Percentiles rank a stretch among this genome's conserved stretches.
These are phyloP conservation scores for Paramecium bursaria DNA, from an alignment of 73 alveolate species.

Conservation along the genomic window DNA sequence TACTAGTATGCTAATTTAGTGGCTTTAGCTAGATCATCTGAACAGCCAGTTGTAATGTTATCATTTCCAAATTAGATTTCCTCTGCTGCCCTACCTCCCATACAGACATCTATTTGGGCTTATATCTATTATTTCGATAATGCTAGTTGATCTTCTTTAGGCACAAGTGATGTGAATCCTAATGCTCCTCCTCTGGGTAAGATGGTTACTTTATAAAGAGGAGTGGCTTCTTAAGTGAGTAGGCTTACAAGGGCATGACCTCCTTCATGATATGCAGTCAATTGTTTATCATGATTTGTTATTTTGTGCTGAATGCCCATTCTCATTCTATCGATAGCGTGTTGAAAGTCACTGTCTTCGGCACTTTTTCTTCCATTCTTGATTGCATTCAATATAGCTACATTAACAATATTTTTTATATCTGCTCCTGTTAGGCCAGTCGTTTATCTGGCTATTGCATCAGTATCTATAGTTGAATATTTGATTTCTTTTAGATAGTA, in stretches of 20 bases:
- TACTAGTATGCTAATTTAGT: slow-evolving; percentile 65
- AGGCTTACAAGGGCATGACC: slow-evolving; percentile 87
- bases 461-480: slow-evolving; percentile 73
- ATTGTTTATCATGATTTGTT: slow-evolving; percentile 79
- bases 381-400: slow-evolving; percentile 84
- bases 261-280: slow-evolving; percentile 90
- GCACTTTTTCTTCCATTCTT: slow-evolving; percentile 63
- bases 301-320: slow-evolving; percentile 85
- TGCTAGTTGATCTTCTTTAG: slow-evolving; percentile 55
- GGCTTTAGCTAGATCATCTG: slow-evolving; percentile 63
- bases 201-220: slow-evolving; percentile 67
- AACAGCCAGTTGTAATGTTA: slow-evolving; percentile 66
- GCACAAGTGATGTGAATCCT: slow-evolving; percentile 69
- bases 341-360: slow-evolving; percentile 72
- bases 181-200: slow-evolving; percentile 70
- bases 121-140: slow-evolving; percentile 34
- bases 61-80: slow-evolving; percentile 67
- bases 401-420: slow-evolving; percentile 79
- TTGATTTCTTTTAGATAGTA: slow-evolving; percentile 79
- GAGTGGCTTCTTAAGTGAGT: slow-evolving; percentile 61
- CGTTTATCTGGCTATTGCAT: slow-evolving; percentile 87
- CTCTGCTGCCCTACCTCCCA: slow-evolving; percentile 74
- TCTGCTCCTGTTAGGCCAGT: slow-evolving; percentile 96
- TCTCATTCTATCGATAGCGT: slow-evolving; percentile 84
- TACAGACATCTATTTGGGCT: slow-evolving; percentile 66